Percentiles rank a stretch among this genome's conserved stretches.
phyloP scores from a whole-genome alignment of 495 filamentous ascomycete species.

The Aspergillus homomorphus region DNA sequence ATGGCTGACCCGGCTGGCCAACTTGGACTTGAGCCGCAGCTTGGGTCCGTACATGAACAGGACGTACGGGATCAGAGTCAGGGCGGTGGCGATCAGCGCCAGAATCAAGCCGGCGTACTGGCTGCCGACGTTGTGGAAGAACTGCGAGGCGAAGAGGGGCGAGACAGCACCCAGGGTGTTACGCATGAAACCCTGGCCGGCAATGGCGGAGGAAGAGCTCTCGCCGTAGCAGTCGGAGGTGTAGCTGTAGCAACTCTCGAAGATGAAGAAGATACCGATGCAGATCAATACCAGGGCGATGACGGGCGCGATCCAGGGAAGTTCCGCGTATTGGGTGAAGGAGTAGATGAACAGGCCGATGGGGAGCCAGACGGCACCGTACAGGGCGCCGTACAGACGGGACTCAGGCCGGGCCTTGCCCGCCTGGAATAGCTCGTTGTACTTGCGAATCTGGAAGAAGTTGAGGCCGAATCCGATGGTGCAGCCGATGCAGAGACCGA shows the following conservation, averaged over 20 bases:
- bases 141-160: slow-evolving; percentile 46
- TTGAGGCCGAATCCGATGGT: slow-evolving; percentile 58
- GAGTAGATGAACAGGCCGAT: slow-evolving; percentile 76
- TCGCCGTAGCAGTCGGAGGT: slow-evolving; percentile 46
- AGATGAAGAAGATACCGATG: slow-evolving; percentile 49
- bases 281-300: slow-evolving; percentile 47
- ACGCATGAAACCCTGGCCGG: slow-evolving; percentile 48
- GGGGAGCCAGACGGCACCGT: slow-evolving; percentile 68
- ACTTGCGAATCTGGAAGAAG: slow-evolving; percentile 56
- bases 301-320: slow-evolving; percentile 64
- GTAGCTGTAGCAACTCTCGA: slow-evolving; percentile 45
- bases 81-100: slow-evolving; percentile 35
- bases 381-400: slow-evolving; percentile 60
- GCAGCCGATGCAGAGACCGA: slow-evolving; percentile 62
- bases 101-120: slow-evolving; percentile 45
- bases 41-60: slow-evolving; percentile 42
- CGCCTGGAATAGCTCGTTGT: slow-evolving; percentile 58
- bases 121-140: slow-evolving; percentile 47
- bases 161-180: slow-evolving; percentile 49
- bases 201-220: slow-evolving; percentile 44
- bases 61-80: slow-evolving; percentile 42
- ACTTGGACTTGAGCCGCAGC: slow-evolving; percentile 35
- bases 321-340: slow-evolving; percentile 63
- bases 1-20: slow-evolving; percentile 42
- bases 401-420: slow-evolving; percentile 44